phyloP scores from a whole-genome alignment of 192 early-diverging fungal genomes.

The Linnemannia schmuckeri region DNA sequence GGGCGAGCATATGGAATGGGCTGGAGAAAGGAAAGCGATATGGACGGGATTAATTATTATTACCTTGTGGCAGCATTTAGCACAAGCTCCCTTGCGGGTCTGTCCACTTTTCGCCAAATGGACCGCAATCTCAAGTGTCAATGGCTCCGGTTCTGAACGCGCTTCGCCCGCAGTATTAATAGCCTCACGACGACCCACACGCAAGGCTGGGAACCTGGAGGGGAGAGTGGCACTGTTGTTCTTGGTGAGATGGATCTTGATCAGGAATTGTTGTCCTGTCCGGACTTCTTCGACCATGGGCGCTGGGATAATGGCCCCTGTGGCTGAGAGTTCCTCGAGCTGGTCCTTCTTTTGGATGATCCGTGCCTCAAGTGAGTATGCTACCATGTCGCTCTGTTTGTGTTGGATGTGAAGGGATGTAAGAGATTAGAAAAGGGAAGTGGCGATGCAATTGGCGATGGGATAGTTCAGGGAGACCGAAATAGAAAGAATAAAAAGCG shows the following conservation, averaged over 20 bases:
- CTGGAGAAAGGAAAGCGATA: background rate
- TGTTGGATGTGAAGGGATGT: background rate
- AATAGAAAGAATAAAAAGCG: background rate
- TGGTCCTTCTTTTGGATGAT: slow-evolving; percentile 56
- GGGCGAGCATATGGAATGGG: background rate
- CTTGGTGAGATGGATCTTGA: slow-evolving; percentile 39
- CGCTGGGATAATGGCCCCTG: slow-evolving; percentile 14
- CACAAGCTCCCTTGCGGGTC: slow-evolving; percentile 40
- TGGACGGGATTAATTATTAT: background rate
- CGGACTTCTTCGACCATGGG: slow-evolving; percentile 44
- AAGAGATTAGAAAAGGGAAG: background rate
- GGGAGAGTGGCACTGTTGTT: slow-evolving; percentile 1
- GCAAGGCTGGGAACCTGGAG: slow-evolving; percentile 20
- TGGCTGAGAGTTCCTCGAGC: slow-evolving; percentile 40
- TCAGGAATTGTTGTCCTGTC: slow-evolving; percentile 54
- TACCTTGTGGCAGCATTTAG: slow-evolving; percentile 57
- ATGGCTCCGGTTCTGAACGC: slow-evolving; percentile 34
- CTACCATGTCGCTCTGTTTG: slow-evolving; percentile 18
- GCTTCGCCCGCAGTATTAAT: slow-evolving; percentile 49
- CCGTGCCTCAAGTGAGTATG: slow-evolving; percentile 37
- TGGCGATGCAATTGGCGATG: background rate
- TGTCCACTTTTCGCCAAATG: slow-evolving; percentile 44
- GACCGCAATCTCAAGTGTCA: slow-evolving; percentile 43
- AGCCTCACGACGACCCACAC: slow-evolving; percentile 37
- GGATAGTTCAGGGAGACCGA: background rate